phyloP scores from a whole-genome alignment of 345 rosid species.

The sweet orange (Citrus sinensis) region DVS_A1.0 CM039163.1:49944001-49944500 shows the following conservation, averaged over 20 bases:
- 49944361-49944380: neutral
- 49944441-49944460: neutral
- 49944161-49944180: neutral
- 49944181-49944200: neutral
- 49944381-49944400: neutral
- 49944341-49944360: neutral
- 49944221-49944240: neutral
- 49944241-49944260: neutral
- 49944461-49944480: neutral
- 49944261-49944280: neutral
- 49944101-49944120: neutral
- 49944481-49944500: neutral
- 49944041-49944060: neutral
- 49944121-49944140: neutral
- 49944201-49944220: neutral
- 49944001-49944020: neutral
- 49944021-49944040: too few relatives aligned
- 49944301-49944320: neutral
- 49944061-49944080: neutral
- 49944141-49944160: neutral
- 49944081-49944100: neutral
- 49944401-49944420: neutral
- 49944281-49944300: neutral
- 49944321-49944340: neutral
- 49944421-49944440: neutral